phyloP scores from a whole-genome alignment of 129 eudicot genomes.

The Glebionis coronaria region DNA sequence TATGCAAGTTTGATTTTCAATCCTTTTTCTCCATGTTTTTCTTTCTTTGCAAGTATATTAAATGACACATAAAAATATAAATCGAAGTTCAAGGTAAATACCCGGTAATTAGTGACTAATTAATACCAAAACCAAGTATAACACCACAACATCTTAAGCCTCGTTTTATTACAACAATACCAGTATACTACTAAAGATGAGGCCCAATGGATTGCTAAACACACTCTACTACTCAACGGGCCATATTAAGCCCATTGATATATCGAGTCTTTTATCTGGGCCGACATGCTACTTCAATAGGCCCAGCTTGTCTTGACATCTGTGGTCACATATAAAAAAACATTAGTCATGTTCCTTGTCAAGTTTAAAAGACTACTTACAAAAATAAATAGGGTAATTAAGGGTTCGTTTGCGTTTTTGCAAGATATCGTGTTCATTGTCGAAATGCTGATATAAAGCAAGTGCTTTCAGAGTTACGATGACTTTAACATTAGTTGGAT shows the following conservation, averaged over 20 bases:
- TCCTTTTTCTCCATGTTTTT: too few species aligned
- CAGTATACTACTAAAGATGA: too few species aligned
- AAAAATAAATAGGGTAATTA: neutral
- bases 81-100: too few species aligned
- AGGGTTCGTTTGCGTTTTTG: neutral
- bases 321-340: slow-evolving; percentile 23
- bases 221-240: slow-evolving; percentile 5
- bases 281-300: slow-evolving; percentile 58
- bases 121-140: too few species aligned
- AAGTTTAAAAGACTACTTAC: neutral
- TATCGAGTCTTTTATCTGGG: slow-evolving; percentile 32
- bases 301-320: slow-evolving; percentile 87
- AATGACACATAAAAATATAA: too few species aligned
- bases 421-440: neutral
- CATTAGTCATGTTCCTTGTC: neutral
- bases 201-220: too few species aligned
- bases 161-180: too few species aligned
- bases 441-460: neutral
- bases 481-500: neutral
- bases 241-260: neutral
- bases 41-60: too few species aligned
- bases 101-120: too few species aligned
- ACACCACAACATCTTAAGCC: too few species aligned
- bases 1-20: too few species aligned
- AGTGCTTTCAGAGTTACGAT: neutral